These are phyloP conservation scores for Dorcoceras hygrometricum DNA, from an alignment of 257 asterid species.

Conservation along the genomic window DNA sequence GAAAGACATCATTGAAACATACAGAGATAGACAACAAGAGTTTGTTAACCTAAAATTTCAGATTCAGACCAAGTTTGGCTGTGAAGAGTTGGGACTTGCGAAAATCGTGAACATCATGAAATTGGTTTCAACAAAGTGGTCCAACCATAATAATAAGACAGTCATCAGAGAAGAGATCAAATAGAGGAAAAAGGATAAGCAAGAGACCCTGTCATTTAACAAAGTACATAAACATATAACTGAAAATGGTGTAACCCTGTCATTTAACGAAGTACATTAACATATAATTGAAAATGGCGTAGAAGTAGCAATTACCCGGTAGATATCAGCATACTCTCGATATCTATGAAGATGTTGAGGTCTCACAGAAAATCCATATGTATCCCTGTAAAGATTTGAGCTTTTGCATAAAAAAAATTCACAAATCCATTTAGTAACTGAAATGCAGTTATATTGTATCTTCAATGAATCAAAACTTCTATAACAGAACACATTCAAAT, in stretches of 20 bases:
- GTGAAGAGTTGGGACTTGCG: too few relatives aligned
- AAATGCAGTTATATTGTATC: slow-evolving; percentile 9
- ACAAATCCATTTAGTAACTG: not conserved
- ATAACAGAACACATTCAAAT: slow-evolving; percentile 1
- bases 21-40: not conserved
- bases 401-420: slow-evolving; percentile 8
- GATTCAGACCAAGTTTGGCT: not conserved
- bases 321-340: slow-evolving; percentile 69
- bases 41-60: not conserved
- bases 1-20: not conserved
- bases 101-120: not conserved
- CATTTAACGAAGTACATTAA: not conserved
- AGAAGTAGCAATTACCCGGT: slow-evolving; percentile 51
- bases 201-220: not conserved
- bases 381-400: slow-evolving; percentile 65
- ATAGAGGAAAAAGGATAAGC: slow-evolving; percentile 6
- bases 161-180: not conserved
- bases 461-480: slow-evolving; percentile 12
- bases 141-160: not conserved
- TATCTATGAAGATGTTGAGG: slow-evolving; percentile 80
- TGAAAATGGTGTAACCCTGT: slow-evolving; percentile 1
- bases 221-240: not conserved
- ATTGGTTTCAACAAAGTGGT: not conserved
- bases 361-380: slow-evolving; percentile 97
- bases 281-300: not conserved